Base-by-base conservation (phyloP, 495 filamentous ascomycete species). In the Beverwykella pulmonaria region DNA sequence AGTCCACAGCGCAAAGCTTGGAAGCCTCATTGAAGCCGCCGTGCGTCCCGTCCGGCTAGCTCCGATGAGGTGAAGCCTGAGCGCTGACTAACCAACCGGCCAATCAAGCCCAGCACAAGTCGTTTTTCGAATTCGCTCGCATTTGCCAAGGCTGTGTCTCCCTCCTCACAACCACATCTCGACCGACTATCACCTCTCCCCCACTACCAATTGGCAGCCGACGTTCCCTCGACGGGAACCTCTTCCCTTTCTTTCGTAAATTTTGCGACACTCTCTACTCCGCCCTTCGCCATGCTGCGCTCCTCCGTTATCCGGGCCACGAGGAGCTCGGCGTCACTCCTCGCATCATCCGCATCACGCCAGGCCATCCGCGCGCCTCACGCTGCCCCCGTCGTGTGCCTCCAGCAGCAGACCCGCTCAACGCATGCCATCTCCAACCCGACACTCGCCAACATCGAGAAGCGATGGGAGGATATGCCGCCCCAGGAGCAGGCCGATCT, bases 401-500 rank as follows among this genome's bases (percentile, higher is more conserved):
- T 63, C 55, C 60, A 63, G 53, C 77, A 85, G 74, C 87, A 90
- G 79, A 82, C 81, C 70, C 86, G 90, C 71, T 82, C 85, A 71
- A 88, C 88, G 53, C 93, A 96, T 78, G 93, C 94, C 74, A 94
- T 98, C 81, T 91, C 92, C 67, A 98, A 97, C 83, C 94, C 95
- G 71, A 97, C 92, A 30, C 87, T 98, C 67, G 90, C 92, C 78
- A 89, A 95, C 81, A 97, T 98, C 76, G 94, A 98, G 88, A 98
- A 97, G 90, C 84, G 94, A 80, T 98, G 94, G 94, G 94, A 98
- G 83, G 84, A 77, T 61, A 90, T 98, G 90, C 92, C 92, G 39
- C 92, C 93, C 61, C 91, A 95, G 83, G 94, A 98, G 86, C 94
- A 98, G 86, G 94, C 95, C 65, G 94, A 98, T 75, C 81, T 98